These are phyloP conservation scores for Tolypocladium tropicale DNA, from an alignment of 2,329 filamentous ascomycete species.

Conservation along the genomic window DNA sequence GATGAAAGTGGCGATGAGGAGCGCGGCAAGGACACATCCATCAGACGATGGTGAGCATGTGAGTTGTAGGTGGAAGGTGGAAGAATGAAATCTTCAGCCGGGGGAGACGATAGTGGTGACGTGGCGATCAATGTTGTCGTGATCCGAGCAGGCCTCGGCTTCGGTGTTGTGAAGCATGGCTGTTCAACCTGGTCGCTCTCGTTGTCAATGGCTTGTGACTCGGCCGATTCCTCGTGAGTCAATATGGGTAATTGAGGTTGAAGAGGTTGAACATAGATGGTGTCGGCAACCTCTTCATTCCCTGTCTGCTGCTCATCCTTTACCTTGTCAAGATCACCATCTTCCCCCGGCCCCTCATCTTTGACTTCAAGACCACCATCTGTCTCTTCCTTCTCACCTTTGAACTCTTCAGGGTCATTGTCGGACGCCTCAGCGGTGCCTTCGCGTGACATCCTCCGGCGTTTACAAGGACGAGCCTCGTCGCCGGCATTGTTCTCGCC, in stretches of 20 bases:
- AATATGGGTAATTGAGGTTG: constrained; percentile 3
- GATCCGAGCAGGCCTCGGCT: constrained; percentile 3
- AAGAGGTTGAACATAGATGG: constrained; percentile 7
- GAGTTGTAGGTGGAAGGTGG: constrained; percentile 14
- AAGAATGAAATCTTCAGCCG: constrained; percentile 18
- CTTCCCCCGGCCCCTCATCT: too few species aligned
- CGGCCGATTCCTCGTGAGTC: neutral
- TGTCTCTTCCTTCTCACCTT: constrained; percentile 15
- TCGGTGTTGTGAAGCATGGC: constrained; percentile 7
- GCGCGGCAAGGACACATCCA: constrained; percentile 11
- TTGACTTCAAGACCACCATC: too few species aligned
- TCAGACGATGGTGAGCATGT: constrained; percentile 10
- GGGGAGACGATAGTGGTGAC: constrained; percentile 28
- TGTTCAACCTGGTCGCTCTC: neutral
- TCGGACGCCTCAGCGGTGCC: constrained; percentile 5
- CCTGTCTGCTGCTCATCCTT: constrained; percentile 15
- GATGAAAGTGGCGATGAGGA: constrained; percentile 49
- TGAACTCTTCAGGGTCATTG: constrained; percentile 4
- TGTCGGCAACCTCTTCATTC: constrained; percentile 2
- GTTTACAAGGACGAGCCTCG: constrained; percentile 18
- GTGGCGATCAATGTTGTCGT: constrained; percentile 13
- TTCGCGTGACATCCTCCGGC: constrained; percentile 20
- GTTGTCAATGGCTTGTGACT: neutral
- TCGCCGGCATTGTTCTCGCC: constrained; percentile 10
- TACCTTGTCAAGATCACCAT: constrained; percentile 1